Percentiles rank a stretch among this genome's conserved stretches.
These are phyloP conservation scores for Corallochytrium limacisporum DNA, from an alignment of 78 protist genomes.

Conservation along the genomic window DNA sequence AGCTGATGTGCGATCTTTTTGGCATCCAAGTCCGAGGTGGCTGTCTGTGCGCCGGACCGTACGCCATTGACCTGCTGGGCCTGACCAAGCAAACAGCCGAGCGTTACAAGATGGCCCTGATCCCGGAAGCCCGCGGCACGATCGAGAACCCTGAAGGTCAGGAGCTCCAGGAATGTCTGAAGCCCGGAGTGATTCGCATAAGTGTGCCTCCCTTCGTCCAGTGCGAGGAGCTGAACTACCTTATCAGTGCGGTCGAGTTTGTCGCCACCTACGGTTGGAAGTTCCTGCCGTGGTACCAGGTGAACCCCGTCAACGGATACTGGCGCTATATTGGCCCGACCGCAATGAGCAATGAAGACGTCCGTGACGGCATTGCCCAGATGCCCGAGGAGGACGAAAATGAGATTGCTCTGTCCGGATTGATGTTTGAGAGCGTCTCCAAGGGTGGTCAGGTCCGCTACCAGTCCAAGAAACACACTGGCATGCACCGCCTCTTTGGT, in stretches of 20 bases:
- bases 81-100: slow-evolving; percentile 4
- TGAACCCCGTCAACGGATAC: no score
- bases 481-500: no score
- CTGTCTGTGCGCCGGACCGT: slow-evolving; percentile 89
- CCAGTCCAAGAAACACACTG: no score
- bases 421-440: no score
- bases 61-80: slow-evolving; percentile 56
- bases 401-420: no score
- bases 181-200: background rate
- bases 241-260: background rate
- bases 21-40: slow-evolving; percentile 85
- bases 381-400: no score
- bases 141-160: background rate
- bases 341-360: no score
- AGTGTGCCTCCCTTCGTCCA: background rate
- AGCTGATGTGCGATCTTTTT: slow-evolving; percentile 80
- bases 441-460: no score
- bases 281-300: no score
- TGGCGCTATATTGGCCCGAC: no score
- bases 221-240: background rate
- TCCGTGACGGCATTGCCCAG: no score
- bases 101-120: slow-evolving; percentile 46
- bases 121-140: background rate
- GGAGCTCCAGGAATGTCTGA: background rate
- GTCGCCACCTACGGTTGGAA: background rate